Percentiles rank a stretch among this genome's conserved stretches.
Evolutionary conservation across 371 early-diverging fungal genomes (phyloP).

Genomic region (Circinella minor): DNA sequence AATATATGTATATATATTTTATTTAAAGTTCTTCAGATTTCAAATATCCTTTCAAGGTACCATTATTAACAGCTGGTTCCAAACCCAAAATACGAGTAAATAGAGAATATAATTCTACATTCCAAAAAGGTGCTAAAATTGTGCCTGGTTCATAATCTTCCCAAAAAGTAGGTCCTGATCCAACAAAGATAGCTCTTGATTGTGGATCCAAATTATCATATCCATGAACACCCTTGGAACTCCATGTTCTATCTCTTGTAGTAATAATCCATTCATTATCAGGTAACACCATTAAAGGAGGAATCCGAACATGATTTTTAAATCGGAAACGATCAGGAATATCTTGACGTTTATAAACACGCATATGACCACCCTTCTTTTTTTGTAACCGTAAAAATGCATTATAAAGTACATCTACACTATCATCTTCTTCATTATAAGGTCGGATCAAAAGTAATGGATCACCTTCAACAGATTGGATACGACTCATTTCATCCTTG

Average conservation of each 20-base stretch:
- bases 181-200: constrained; percentile 91
- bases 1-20: too few relatives aligned
- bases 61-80: constrained; percentile 46
- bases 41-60: constrained; percentile 39
- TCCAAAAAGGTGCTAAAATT: constrained; percentile 40
- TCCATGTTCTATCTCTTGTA: constrained; percentile 38
- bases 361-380: constrained; percentile 49
- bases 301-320: constrained; percentile 61
- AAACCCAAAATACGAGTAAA: constrained; percentile 44
- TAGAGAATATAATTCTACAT: constrained; percentile 48
- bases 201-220: constrained; percentile 79
- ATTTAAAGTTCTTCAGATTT: background rate
- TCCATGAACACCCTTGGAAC: constrained; percentile 80
- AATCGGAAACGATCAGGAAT: constrained; percentile 72
- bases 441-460: constrained; percentile 55
- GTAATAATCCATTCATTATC: constrained; percentile 67
- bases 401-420: constrained; percentile 37
- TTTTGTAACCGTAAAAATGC: constrained; percentile 35
- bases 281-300: constrained; percentile 77
- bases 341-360: constrained; percentile 66
- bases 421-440: constrained; percentile 19
- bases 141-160: constrained; percentile 15
- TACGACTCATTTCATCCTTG: constrained; percentile 32
- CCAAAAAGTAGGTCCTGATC: constrained; percentile 75
- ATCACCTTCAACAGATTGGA: constrained; percentile 34